Evolutionary conservation across 1,139 yeast species (phyloP), one percentile per base, ranked within the genome.

Genomic region (Candida frijolesensis): DNA sequence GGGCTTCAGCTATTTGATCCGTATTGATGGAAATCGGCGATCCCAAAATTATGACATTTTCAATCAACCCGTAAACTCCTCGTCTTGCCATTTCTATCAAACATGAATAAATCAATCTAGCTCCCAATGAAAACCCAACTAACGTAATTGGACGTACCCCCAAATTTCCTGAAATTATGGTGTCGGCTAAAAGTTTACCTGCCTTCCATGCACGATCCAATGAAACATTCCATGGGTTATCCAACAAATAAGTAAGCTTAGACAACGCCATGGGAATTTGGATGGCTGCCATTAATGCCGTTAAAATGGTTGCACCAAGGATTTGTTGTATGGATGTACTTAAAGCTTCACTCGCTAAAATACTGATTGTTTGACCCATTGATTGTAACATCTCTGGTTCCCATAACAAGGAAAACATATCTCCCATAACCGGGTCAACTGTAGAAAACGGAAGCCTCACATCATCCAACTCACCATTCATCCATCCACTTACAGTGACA

Each of bases 211-310:
- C 99, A 55, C 99, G 79, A 67, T 94, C 98, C 53, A 95, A 74
- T 0, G 99, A 92, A 4, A 94, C 98, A 62, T 87, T 92, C 99
- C 99, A 95, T 0, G 99, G 99, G 62, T 95, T 95, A 65, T 95
- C 99, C 37, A 95, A 78, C 42, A 95, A 71, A 61, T 95, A 95
- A 0, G 97, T 87, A 38, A 95, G 73, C 62, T 95, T 95, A 0
- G 97, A 84, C 43, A 95, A 75, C 54, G 89, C 87, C 91, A 95
- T 85, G 0, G 99, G 99, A 54, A 89, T 74, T 66, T 94, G 98
- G 48, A 95, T 78, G 1, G 98, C 95, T n/a, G 97, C 83, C 96
- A 95, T 91, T 53, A 95, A 78, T 0, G 97, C 94, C n/a, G 91
- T 85, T 45, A 94, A 74, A 40, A 95, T 82, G 0, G 99, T 95